phyloP scores from a whole-genome alignment of 2,329 filamentous ascomycete species.

The Immersiporthe knoxdaviesiana region DNA sequence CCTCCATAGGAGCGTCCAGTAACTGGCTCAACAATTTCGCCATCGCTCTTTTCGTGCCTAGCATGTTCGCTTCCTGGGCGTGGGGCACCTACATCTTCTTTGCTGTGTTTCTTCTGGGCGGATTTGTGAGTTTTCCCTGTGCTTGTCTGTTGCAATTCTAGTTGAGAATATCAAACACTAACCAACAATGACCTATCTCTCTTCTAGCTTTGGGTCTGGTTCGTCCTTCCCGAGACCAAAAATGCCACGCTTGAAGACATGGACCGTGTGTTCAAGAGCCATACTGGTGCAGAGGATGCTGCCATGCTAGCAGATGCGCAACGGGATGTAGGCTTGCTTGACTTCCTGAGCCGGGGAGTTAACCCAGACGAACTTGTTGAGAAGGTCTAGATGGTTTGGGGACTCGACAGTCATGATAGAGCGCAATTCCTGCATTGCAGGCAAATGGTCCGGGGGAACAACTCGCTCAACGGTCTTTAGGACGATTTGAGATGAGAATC shows the following conservation, averaged over 20 bases:
- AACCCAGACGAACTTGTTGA: background rate
- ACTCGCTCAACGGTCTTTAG: background rate
- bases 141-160: background rate
- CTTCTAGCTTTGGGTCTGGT: conserved; percentile 47
- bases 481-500: background rate
- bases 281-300: conserved; percentile 38
- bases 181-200: background rate
- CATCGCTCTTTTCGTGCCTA: conserved; percentile 49
- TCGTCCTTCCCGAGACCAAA: conserved; percentile 59
- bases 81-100: conserved; percentile 64
- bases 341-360: conserved; percentile 1
- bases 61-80: conserved; percentile 45
- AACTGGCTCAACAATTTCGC: conserved; percentile 54
- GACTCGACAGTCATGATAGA: background rate
- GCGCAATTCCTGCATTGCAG: too few species aligned
- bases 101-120: conserved; percentile 50
- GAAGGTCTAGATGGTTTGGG: background rate
- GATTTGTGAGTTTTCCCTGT: conserved; percentile 38
- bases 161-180: background rate
- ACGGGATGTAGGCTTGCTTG: conserved; percentile 32
- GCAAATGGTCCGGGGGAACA: background rate
- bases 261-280: conserved; percentile 54
- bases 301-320: conserved; percentile 33
- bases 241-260: conserved; percentile 58
- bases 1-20: conserved; percentile 46